Percentiles rank a stretch among this genome's conserved stretches.
Evolutionary conservation across 2,329 filamentous ascomycete species (phyloP).

Genomic region (Epichloe elymi): DNA sequence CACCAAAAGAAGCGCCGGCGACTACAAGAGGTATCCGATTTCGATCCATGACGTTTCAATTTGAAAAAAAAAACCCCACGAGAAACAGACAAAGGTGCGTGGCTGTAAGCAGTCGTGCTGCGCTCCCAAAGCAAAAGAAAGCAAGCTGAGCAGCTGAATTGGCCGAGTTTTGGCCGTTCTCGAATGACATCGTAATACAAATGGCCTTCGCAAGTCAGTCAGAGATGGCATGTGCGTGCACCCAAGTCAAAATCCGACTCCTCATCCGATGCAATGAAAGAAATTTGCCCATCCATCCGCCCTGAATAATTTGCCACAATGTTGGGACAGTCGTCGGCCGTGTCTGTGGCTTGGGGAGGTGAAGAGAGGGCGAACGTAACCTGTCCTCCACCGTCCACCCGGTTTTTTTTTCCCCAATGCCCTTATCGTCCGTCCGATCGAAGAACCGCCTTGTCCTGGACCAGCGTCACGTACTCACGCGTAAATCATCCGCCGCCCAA

Average conservation of each 20-base stretch:
- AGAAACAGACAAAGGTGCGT: not conserved
- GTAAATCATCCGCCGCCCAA: not conserved
- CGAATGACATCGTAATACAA: conserved; percentile 4
- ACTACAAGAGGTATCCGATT: not conserved
- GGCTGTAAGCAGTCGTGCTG: conserved; percentile 1
- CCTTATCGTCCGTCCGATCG: not conserved
- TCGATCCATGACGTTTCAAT: not conserved
- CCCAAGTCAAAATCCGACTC: conserved; percentile 25
- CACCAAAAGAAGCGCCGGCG: not conserved
- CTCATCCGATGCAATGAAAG: conserved; percentile 25
- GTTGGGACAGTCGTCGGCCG: conserved; percentile 3
- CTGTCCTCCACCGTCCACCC: not conserved
- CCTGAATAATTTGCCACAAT: not conserved
- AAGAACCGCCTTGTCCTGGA: not conserved
- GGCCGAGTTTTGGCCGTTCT: conserved; percentile 2
- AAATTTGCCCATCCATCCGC: conserved; percentile 11
- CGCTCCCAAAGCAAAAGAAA: conserved; percentile 1
- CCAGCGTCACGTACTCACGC: not conserved
- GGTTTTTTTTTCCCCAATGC: not conserved
- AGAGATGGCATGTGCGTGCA: conserved; percentile 9
- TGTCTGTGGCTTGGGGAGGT: conserved; percentile 1
- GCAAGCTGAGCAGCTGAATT: conserved; percentile 3
- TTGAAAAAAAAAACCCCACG: not conserved
- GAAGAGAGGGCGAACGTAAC: not conserved
- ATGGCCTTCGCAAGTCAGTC: conserved; percentile 5